These are phyloP conservation scores for Nemophila menziesii DNA, from an alignment of 257 asterid species.

Conservation along the genomic window DNA sequence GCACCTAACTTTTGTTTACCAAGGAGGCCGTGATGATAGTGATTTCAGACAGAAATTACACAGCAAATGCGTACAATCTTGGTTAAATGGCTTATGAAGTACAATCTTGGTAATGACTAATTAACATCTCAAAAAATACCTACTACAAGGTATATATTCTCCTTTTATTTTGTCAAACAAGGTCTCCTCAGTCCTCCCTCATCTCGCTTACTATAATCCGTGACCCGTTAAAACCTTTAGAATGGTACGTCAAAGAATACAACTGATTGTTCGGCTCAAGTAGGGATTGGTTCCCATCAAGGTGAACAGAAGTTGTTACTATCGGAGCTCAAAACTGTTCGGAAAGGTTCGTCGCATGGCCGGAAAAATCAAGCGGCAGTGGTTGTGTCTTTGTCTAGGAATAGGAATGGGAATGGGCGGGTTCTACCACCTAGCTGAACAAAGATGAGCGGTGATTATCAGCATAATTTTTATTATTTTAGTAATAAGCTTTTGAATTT, in stretches of 20 bases:
- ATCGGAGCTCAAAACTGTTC: constrained; percentile 30
- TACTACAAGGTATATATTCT: too few relatives aligned
- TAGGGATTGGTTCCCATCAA: constrained; percentile 47
- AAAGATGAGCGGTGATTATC: constrained; percentile 30
- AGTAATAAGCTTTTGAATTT: constrained; percentile 29
- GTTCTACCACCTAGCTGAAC: constrained; percentile 52
- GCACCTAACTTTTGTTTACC: too few relatives aligned
- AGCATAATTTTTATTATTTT: constrained; percentile 18
- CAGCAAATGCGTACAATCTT: too few relatives aligned
- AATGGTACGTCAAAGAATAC: constrained; percentile 50
- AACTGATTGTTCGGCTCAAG: constrained; percentile 52
- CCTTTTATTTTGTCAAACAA: too few relatives aligned
- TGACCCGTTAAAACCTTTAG: constrained; percentile 58
- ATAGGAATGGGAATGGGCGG: constrained; percentile 37
- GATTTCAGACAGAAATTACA: too few relatives aligned
- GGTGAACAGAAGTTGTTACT: constrained; percentile 42
- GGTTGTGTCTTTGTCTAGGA: constrained; percentile 30
- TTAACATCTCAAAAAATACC: too few relatives aligned
- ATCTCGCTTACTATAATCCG: constrained; percentile 63
- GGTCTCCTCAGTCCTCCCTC: too few relatives aligned
- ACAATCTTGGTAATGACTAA: too few relatives aligned
- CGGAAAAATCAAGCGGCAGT: constrained; percentile 45
- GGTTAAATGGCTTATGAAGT: too few relatives aligned
- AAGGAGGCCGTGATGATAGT: too few relatives aligned
- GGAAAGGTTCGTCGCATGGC: constrained; percentile 54